Conservation (phyloP, 768 basidiomycete genomes). For the Leccinum subgranulosum region DNA sequence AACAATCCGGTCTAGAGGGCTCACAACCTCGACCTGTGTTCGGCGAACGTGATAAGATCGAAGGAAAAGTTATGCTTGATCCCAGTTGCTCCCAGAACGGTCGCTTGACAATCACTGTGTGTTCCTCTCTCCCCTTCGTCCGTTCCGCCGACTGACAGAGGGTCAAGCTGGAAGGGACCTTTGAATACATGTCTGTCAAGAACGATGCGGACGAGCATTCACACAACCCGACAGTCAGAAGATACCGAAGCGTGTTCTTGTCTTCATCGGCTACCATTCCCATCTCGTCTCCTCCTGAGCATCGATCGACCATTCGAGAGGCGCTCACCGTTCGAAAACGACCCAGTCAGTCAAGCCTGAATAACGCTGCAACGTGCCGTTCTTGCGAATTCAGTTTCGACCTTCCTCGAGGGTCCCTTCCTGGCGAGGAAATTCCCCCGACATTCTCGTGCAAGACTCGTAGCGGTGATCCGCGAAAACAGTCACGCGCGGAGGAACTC, state of each 20-base stretch:
- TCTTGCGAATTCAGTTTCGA: slow-evolving; percentile 52
- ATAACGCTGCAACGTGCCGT: slow-evolving; percentile 24
- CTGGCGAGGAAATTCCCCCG: slow-evolving; percentile 60
- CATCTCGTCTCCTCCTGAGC: slow-evolving; percentile 31
- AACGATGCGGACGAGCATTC: slow-evolving; percentile 17
- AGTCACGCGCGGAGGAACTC: slow-evolving; percentile 32
- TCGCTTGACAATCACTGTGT: slow-evolving; percentile 55
- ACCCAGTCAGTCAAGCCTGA: slow-evolving; percentile 42
- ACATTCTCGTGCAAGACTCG: slow-evolving; percentile 46
- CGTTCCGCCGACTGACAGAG: slow-evolving; percentile 1
- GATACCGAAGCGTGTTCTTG: slow-evolving; percentile 46
- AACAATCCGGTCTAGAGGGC: slow-evolving; percentile 22
- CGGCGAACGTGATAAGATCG: slow-evolving; percentile 55
- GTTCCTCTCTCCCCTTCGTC: slow-evolving; percentile 2
- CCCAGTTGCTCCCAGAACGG: slow-evolving; percentile 50
- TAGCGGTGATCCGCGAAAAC: slow-evolving; percentile 23
- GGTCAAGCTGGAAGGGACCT: slow-evolving; percentile 59
- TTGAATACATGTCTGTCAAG: slow-evolving; percentile 41
- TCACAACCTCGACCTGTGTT: slow-evolving; percentile 47
- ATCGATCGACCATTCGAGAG: slow-evolving; percentile 24
- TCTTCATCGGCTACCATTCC: slow-evolving; percentile 43
- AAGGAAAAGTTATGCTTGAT: slow-evolving; percentile 59
- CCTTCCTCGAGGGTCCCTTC: slow-evolving; percentile 46
- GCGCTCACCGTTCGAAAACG: slow-evolving; percentile 43
- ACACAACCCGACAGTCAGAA: slow-evolving; percentile 22